Evolutionary conservation across 108 stramenopile species (phyloP).

Genomic region (Cyclotella kingstonii): DNA sequence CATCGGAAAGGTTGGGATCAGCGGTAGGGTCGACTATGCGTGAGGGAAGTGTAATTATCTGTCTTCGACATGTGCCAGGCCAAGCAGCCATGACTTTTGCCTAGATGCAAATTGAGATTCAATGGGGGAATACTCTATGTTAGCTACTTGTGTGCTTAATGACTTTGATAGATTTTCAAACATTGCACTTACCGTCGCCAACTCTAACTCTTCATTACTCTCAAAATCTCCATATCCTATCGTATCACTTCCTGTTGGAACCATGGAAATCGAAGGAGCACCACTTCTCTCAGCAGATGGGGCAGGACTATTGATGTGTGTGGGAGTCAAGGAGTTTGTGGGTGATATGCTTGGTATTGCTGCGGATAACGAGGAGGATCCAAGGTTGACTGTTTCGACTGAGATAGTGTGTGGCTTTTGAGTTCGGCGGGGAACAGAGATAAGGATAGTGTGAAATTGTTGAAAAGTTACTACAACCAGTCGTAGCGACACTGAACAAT

Average conservation of each 20-base stretch:
- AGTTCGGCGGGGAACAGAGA: constrained; percentile 3
- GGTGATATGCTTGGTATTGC: background rate
- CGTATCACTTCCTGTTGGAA: background rate
- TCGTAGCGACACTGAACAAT: background rate
- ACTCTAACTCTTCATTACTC: background rate
- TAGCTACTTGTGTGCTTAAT: background rate
- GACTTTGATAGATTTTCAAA: background rate
- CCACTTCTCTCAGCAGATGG: too few relatives aligned
- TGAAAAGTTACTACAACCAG: background rate
- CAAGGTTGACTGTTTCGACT: constrained; percentile 27
- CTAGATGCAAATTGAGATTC: background rate
- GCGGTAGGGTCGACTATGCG: background rate
- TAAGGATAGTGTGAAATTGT: background rate
- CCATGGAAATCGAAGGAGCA: background rate
- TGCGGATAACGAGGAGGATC: background rate
- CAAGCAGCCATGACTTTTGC: background rate
- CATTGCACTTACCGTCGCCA: background rate
- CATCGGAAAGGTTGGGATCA: background rate
- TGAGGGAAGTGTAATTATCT: background rate
- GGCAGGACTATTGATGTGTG: background rate
- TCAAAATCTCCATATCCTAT: constrained; percentile 13
- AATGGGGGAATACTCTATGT: background rate
- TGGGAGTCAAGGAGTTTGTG: background rate
- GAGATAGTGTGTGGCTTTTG: constrained; percentile 21
- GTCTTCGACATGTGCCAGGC: background rate